Evolutionary conservation across 306 rosid genomes (phyloP).

Genomic region (Fagus crenata): DNA sequence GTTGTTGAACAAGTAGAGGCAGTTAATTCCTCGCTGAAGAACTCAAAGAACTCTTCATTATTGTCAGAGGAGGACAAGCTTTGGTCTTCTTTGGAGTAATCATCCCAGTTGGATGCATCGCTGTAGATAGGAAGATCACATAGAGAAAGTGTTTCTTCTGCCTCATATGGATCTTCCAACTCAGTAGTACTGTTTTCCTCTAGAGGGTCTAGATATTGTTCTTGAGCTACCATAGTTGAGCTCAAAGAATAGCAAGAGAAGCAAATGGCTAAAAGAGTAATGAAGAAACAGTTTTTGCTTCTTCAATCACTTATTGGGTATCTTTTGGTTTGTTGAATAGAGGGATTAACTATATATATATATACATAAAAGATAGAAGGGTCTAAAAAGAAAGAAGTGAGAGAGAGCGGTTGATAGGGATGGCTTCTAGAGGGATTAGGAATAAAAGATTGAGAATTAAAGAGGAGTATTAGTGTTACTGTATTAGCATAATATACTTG

Average conservation of each 20-base stretch:
- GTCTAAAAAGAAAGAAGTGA: neutral
- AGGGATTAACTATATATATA: slow-evolving; percentile 24
- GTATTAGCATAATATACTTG: neutral
- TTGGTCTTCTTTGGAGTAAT: slow-evolving; percentile 38
- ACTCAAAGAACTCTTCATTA: slow-evolving; percentile 64
- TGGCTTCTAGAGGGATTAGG: slow-evolving; percentile 57
- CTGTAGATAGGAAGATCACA: slow-evolving; percentile 67
- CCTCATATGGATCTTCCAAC: slow-evolving; percentile 43
- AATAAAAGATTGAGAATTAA: neutral
- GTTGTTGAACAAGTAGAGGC: slow-evolving; percentile 28
- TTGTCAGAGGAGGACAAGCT: slow-evolving; percentile 32
- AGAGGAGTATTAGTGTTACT: neutral
- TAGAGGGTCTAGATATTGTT: slow-evolving; percentile 7
- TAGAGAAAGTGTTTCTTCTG: slow-evolving; percentile 69
- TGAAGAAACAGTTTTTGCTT: neutral
- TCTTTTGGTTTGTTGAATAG: neutral
- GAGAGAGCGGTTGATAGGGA: slow-evolving; percentile 24
- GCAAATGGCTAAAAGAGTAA: neutral
- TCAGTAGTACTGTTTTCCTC: slow-evolving; percentile 24
- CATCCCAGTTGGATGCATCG: slow-evolving; percentile 43
- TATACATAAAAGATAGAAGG: neutral
- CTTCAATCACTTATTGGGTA: neutral
- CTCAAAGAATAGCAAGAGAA: neutral
- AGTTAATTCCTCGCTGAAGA: slow-evolving; percentile 59
- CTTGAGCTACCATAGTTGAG: slow-evolving; percentile 38